Conservation (phyloP, 495 filamentous ascomycete species). For the Staphylotrichum longicolle region DNA sequence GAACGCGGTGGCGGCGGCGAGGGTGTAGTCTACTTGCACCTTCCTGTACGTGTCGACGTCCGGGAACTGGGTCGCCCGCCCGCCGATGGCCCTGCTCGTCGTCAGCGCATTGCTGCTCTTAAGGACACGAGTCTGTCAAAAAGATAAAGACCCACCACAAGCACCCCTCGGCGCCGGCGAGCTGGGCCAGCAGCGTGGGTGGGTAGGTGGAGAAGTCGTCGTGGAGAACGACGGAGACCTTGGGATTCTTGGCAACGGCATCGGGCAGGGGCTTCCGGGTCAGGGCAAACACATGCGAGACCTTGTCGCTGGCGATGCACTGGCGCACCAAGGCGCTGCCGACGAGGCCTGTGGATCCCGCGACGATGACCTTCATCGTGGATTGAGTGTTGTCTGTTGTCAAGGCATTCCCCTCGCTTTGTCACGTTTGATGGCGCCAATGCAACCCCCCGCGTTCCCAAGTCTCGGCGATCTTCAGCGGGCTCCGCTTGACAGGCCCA, state of each 20-base stretch:
- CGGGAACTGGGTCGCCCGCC: constrained; percentile 28
- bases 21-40: constrained; percentile 47
- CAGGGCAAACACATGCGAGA: constrained; percentile 47
- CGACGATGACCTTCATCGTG: constrained; percentile 52
- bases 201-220: constrained; percentile 49
- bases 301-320: constrained; percentile 42
- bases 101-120: background rate
- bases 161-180: constrained; percentile 52
- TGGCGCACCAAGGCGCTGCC: constrained; percentile 44
- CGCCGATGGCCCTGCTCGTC: constrained; percentile 34
- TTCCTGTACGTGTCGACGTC: constrained; percentile 32
- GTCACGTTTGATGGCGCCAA: no score
- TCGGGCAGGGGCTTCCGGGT: constrained; percentile 35
- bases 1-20: constrained; percentile 45
- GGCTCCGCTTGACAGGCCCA: no score
- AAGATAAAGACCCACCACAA: constrained; percentile 42
- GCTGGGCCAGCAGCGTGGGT: constrained; percentile 35
- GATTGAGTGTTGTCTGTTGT: background rate
- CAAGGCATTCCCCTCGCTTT: no score
- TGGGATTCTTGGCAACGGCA: constrained; percentile 33
- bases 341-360: constrained; percentile 54
- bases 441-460: no score
- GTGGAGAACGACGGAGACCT: constrained; percentile 45
- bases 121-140: no score
- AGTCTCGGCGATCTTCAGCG: no score